phyloP scores from a whole-genome alignment of 495 filamentous ascomycete species.

The Aspergillus diversus region DNA sequence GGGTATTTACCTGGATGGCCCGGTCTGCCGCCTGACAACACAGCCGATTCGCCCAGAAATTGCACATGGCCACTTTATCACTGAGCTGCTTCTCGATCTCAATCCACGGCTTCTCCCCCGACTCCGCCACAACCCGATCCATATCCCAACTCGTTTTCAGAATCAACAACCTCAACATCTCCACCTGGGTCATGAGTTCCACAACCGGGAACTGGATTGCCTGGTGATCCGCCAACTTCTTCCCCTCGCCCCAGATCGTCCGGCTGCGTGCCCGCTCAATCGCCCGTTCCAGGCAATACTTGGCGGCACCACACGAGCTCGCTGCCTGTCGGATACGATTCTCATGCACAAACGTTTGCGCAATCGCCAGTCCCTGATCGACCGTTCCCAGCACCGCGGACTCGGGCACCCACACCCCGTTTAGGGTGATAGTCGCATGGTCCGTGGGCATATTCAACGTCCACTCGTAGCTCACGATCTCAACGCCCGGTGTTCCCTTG shows the following conservation, averaged over 20 bases:
- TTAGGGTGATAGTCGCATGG: slow-evolving; percentile 57
- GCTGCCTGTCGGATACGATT: slow-evolving; percentile 65
- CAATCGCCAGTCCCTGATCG: slow-evolving; percentile 55
- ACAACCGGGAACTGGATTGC: slow-evolving; percentile 65
- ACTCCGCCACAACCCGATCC: slow-evolving; percentile 52
- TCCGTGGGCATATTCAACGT: slow-evolving; percentile 68
- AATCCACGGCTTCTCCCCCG: slow-evolving; percentile 31
- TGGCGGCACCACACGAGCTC: slow-evolving; percentile 58
- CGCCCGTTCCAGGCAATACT: slow-evolving; percentile 57
- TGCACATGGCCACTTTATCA: slow-evolving; percentile 64
- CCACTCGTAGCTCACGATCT: slow-evolving; percentile 59
- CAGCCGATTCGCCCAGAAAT: slow-evolving; percentile 64
- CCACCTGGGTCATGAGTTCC: slow-evolving; percentile 59
- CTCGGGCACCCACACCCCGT: slow-evolving; percentile 51
- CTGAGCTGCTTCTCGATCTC: slow-evolving; percentile 58
- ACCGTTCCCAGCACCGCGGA: slow-evolving; percentile 51
- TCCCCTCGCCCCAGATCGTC: slow-evolving; percentile 55
- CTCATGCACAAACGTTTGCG: slow-evolving; percentile 66
- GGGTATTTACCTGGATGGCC: slow-evolving; percentile 54
- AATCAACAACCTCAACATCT: slow-evolving; percentile 64
- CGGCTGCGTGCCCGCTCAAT: slow-evolving; percentile 55
- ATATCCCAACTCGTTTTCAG: slow-evolving; percentile 61
- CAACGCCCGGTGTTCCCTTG: slow-evolving; percentile 45
- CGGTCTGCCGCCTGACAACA: slow-evolving; percentile 61
- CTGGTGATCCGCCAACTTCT: slow-evolving; percentile 57